These are phyloP conservation scores for Waltiozyma sp. DNA, from an alignment of 1,139 yeast species.

Conservation along the genomic window DNA sequence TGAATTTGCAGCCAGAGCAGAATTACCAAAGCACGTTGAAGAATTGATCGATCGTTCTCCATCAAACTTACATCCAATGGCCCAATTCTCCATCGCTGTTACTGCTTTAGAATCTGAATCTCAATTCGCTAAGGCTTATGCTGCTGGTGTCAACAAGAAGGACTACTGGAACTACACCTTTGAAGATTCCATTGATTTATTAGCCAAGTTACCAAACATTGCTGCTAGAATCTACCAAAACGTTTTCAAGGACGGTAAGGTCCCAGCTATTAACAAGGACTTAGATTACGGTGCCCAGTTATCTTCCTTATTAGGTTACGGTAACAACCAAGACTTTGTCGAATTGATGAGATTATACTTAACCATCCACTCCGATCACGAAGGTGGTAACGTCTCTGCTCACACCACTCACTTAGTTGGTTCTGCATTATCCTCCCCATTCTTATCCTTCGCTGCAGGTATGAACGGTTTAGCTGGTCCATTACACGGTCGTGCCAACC, in stretches of 20 bases:
- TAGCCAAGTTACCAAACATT: conserved; percentile 85
- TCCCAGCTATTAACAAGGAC: conserved; percentile 47
- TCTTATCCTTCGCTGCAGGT: conserved; percentile 88
- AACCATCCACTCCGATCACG: conserved; percentile 95
- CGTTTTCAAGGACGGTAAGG: conserved; percentile 75
- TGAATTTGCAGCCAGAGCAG: conserved; percentile 79
- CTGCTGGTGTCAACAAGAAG: conserved; percentile 74
- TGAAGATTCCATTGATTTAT: conserved; percentile 80
- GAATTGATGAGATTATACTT: conserved; percentile 89
- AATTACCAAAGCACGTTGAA: conserved; percentile 76
- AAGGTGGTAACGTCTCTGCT: conserved; percentile 97
- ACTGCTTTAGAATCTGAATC: conserved; percentile 89
- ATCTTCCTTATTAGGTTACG: conserved; percentile 75
- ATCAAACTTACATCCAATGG: conserved; percentile 89
- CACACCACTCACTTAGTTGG: conserved; percentile 97
- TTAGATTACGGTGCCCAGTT: conserved; percentile 74
- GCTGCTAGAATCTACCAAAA: conserved; percentile 94
- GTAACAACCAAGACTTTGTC: conserved; percentile 67
- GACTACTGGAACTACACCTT: conserved; percentile 90
- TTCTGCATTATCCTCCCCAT: conserved; percentile 89
- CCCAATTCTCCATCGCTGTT: conserved; percentile 88
- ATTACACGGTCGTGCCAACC: conserved; percentile 96
- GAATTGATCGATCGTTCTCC: conserved; percentile 79
- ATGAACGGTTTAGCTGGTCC: conserved; percentile 97
- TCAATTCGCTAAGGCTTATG: conserved; percentile 84